Conservation (phyloP, 2,329 filamentous ascomycete species). For the Talaromyces sp. region DNA sequence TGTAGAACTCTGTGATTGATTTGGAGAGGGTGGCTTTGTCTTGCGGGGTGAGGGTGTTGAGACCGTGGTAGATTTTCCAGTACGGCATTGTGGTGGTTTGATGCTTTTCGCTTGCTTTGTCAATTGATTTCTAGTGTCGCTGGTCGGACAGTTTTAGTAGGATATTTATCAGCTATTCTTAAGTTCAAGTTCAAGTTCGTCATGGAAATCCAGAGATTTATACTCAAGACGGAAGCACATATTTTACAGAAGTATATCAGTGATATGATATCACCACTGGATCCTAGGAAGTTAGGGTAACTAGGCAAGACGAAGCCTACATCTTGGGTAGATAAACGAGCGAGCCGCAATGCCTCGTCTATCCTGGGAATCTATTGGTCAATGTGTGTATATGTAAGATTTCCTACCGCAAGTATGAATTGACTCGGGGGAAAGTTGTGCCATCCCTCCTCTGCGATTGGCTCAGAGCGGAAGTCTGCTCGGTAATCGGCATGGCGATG, state of each 20-base stretch:
- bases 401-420: neutral
- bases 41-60: neutral
- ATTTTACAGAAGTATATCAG: too few species aligned
- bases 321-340: neutral
- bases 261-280: too few species aligned
- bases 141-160: neutral
- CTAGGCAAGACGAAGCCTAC: too few species aligned
- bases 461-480: neutral
- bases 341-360: neutral
- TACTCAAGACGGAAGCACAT: neutral
- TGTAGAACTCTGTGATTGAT: slow-evolving; percentile 19
- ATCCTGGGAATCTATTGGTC: neutral
- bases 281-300: too few species aligned
- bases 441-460: neutral
- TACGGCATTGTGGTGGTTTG: neutral
- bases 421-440: neutral
- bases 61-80: slow-evolving; percentile 8
- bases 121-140: neutral
- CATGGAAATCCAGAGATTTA: neutral
- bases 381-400: neutral
- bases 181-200: neutral
- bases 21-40: slow-evolving; percentile 13
- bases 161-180: too few species aligned
- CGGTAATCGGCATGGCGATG: neutral
- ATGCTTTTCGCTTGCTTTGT: neutral